Base-by-base conservation (phyloP, 2,329 filamentous ascomycete species). In the Trichoderma atroviride region DNA sequence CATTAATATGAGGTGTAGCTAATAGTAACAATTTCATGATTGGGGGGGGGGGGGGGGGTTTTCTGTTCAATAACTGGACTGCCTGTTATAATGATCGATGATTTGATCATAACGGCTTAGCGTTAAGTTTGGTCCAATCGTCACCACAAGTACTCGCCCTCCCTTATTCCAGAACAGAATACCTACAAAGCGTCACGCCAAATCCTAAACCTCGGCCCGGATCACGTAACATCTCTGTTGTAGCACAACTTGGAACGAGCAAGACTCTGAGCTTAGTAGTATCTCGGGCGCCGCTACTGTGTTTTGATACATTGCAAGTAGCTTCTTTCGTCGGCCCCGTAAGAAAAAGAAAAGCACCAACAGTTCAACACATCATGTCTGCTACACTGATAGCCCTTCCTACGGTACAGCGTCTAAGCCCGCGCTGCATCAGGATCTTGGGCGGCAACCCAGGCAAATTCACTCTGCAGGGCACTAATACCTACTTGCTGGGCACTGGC, bases 371-470 rank as follows among this genome's bases (percentile, higher is more conserved):
- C 29, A 53, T 47, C 16, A 67, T 67, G 62, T 50, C 69, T 22
- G 37, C 58, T 31, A 24, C 56, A 22, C 84, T 94, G 7, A 85
- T 87, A 33, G 79, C 85, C 22, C 85, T 98, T 16, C 89, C 90
- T 5, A 88, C 91, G 71, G 87, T 97, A 62, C 89, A 95, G 80
- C 88, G 91, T 71, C 84, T 98, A 67, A 95, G 92, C 76, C 87
- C 91, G 24, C 83, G 87, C 16, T 91, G 94, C 56, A 91, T 97
- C 72, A 88, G 96, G 68, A 92, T 99, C 71, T 84, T 98, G 22
- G 96, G 91, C 70, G 93, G 92, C 10, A 99, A 99, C 80, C 95
- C 96, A 14, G 89, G 92, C 77, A 97, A 97, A 83, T 90, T 89
- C 75, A 86, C 87, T 5, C 81, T 91, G 13, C 88, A 91, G 80